Evolutionary conservation across 2,329 filamentous ascomycete genomes (phyloP).

Genomic region (Pestalotiopsis sp.): DNA sequence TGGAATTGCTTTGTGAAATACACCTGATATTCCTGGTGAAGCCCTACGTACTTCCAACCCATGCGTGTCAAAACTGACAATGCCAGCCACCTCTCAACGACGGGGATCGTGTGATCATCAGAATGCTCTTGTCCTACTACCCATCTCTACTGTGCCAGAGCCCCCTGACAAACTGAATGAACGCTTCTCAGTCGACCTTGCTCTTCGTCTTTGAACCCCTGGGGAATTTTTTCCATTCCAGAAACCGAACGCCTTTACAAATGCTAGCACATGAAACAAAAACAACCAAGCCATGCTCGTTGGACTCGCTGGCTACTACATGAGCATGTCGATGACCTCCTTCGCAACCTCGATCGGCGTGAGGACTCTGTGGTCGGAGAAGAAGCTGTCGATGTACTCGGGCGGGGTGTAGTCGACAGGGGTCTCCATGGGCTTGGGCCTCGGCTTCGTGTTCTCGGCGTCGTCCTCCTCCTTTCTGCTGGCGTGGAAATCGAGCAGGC

Average conservation of each 20-base stretch:
- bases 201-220: background rate
- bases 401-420: constrained; percentile 30
- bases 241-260: constrained; percentile 2
- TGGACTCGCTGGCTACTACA: constrained; percentile 14
- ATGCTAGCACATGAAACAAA: background rate
- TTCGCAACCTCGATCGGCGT: constrained; percentile 28
- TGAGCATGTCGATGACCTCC: constrained; percentile 32
- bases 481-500: constrained; percentile 33
- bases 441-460: constrained; percentile 5
- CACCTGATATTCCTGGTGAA: background rate
- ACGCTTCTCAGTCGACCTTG: background rate
- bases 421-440: constrained; percentile 13
- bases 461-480: constrained; percentile 15
- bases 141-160: background rate
- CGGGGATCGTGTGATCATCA: background rate
- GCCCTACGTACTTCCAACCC: background rate
- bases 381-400: constrained; percentile 28
- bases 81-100: background rate
- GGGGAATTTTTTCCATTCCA: background rate
- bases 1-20: background rate
- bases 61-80: background rate
- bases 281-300: constrained; percentile 2
- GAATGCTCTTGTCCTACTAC: background rate
- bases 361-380: constrained; percentile 30
- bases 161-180: background rate